A percentile compares a stretch with the other conserved stretches of the same genome.
Evolutionary conservation across 495 filamentous ascomycete species (phyloP).

Genomic region (Penicillium fimorum): DNA sequence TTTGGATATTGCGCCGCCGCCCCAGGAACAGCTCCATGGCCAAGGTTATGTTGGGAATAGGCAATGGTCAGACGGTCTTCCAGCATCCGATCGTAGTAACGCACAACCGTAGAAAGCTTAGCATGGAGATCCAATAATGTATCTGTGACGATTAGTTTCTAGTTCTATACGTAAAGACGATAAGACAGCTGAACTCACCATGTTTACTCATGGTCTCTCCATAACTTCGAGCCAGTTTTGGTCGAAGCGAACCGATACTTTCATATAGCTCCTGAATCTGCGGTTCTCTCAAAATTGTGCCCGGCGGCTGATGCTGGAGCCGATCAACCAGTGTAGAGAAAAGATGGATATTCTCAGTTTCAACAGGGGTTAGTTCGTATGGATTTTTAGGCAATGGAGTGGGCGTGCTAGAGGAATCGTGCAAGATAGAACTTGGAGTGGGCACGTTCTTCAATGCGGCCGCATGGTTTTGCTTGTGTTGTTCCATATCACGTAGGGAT

Average conservation of each 20-base stretch:
- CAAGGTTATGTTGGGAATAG: slow-evolving; percentile 73
- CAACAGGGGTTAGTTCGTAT: slow-evolving; percentile 89
- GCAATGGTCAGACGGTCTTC: slow-evolving; percentile 92
- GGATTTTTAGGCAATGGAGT: slow-evolving; percentile 74
- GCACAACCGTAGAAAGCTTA: slow-evolving; percentile 92
- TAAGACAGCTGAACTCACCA: slow-evolving; percentile 53
- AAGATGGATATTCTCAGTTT: slow-evolving; percentile 96
- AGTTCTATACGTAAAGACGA: not conserved
- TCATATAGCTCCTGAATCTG: slow-evolving; percentile 99
- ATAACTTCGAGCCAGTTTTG: slow-evolving; percentile 93
- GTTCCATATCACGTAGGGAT: slow-evolving; percentile 96
- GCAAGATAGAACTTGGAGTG: slow-evolving; percentile 35
- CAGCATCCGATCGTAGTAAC: slow-evolving; percentile 98
- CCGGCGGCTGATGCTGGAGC: slow-evolving; percentile 90
- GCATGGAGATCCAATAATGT: slow-evolving; percentile 91
- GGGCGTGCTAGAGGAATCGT: slow-evolving; percentile 25
- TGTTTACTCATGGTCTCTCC: slow-evolving; percentile 99
- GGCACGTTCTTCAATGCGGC: slow-evolving; percentile 68
- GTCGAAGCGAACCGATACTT: slow-evolving; percentile 85
- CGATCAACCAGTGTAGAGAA: slow-evolving; percentile 94
- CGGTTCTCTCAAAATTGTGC: slow-evolving; percentile 90
- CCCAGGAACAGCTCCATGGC: slow-evolving; percentile 45
- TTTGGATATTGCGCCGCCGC: slow-evolving; percentile 57
- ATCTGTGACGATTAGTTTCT: slow-evolving; percentile 50
- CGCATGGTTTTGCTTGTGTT: slow-evolving; percentile 90